These are phyloP conservation scores for Trichoderma afroharzianum DNA, from an alignment of 2,329 filamentous ascomycete genomes.

Conservation along the genomic window DNA sequence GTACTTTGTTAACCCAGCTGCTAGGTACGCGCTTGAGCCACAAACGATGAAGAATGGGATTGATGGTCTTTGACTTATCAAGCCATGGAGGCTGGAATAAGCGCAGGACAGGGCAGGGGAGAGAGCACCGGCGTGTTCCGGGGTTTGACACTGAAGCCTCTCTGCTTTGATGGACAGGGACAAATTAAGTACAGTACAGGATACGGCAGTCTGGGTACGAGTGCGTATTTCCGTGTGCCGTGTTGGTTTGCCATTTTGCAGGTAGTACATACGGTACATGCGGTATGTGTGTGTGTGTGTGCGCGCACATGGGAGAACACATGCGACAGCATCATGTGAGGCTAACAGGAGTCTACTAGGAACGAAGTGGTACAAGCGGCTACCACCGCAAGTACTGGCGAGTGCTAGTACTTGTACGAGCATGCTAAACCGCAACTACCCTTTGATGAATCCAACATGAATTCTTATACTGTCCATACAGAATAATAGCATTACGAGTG, in stretches of 20 bases:
- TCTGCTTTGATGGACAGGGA: not conserved
- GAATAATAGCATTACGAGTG: not conserved
- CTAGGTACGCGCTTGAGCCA: not conserved
- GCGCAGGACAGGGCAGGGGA: not conserved
- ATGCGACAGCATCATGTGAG: slow-evolving; percentile 1
- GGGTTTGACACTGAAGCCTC: not conserved
- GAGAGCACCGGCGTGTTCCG: not conserved
- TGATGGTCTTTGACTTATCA: not conserved
- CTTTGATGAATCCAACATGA: not conserved
- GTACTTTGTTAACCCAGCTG: not conserved
- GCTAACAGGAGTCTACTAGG: not conserved
- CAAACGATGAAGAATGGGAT: not conserved
- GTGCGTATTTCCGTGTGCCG: not conserved
- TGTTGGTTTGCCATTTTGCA: not conserved
- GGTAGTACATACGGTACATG: not conserved
- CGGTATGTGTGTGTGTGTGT: not conserved
- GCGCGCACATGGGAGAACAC: not conserved
- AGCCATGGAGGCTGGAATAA: not conserved
- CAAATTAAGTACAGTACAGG: not conserved
- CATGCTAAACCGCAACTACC: not conserved
- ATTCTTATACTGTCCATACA: not conserved
- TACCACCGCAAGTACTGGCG: not conserved
- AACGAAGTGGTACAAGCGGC: not conserved
- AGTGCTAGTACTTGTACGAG: not conserved
- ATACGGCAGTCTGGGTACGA: not conserved